These are phyloP conservation scores for Mortierella polycephala DNA, from an alignment of 371 early-diverging fungal species.

Conservation along the genomic window DNA sequence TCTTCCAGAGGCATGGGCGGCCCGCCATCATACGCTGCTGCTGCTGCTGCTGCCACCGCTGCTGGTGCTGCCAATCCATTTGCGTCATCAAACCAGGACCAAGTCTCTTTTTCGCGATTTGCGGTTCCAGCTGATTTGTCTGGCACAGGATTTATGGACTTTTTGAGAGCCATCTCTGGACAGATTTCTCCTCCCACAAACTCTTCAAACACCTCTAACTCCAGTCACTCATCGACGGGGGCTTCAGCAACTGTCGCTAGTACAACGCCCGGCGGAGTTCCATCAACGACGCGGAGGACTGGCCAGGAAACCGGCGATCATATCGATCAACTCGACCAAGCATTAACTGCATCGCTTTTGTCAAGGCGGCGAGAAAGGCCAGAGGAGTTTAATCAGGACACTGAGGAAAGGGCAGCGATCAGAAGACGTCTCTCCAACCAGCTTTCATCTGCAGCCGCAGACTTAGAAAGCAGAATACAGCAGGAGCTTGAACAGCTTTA, in stretches of 20 bases:
- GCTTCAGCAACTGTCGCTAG: background rate
- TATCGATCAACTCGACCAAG: slow-evolving; percentile 6
- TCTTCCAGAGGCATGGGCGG: slow-evolving; percentile 1
- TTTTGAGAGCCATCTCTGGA: slow-evolving; percentile 27
- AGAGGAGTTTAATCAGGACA: slow-evolving; percentile 21
- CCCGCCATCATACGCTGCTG: slow-evolving; percentile 9
- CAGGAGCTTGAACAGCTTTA: slow-evolving; percentile 22
- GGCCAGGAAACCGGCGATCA: slow-evolving; percentile 14
- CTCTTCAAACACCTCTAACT: background rate
- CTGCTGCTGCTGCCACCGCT: slow-evolving; percentile 3
- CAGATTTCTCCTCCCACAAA: slow-evolving; percentile 4
- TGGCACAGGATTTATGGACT: slow-evolving; percentile 24
- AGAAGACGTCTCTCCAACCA: slow-evolving; percentile 23
- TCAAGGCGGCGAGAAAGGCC: slow-evolving; percentile 39
- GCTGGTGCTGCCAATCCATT: slow-evolving; percentile 12
- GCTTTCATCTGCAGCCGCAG: slow-evolving; percentile 3
- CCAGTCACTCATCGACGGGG: slow-evolving; percentile 4
- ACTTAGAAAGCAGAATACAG: slow-evolving; percentile 12
- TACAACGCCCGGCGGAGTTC: slow-evolving; percentile 4
- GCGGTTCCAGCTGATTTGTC: slow-evolving; percentile 23
- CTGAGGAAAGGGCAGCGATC: slow-evolving; percentile 17
- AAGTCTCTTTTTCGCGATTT: slow-evolving; percentile 9
- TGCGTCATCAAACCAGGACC: background rate
- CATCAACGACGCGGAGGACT: slow-evolving; percentile 44
- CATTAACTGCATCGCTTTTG: background rate